Conservation (phyloP, 441 rosid species). For the Jatropha multifida region DNA sequence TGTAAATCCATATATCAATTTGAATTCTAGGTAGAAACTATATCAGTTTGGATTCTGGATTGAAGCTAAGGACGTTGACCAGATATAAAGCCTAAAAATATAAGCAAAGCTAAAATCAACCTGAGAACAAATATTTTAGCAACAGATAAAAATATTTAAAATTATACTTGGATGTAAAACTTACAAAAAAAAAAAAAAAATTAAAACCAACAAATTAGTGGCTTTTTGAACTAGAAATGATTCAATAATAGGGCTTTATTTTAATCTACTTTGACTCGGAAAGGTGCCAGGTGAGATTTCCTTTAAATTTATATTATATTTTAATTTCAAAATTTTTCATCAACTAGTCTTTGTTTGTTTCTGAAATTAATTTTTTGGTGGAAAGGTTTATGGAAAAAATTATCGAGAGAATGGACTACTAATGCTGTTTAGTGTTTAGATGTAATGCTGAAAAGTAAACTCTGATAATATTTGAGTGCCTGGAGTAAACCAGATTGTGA, state of each 20-base stretch:
- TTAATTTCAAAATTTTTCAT: neutral
- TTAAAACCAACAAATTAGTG: neutral
- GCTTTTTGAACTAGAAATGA: neutral
- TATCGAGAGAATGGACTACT: neutral
- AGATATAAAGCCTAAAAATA: neutral
- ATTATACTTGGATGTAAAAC: neutral
- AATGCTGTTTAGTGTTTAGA: neutral
- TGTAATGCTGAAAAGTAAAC: neutral
- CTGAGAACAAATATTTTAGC: neutral
- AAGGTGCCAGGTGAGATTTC: neutral
- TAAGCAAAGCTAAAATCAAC: neutral
- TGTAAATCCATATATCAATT: neutral
- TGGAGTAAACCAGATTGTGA: neutral
- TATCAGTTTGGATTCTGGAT: neutral
- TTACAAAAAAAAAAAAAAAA: neutral
- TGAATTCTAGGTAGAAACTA: neutral
- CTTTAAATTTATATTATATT: neutral
- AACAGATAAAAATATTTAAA: neutral
- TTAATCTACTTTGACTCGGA: neutral
- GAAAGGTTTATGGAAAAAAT: neutral
- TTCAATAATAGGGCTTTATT: neutral
- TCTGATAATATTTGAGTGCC: neutral
- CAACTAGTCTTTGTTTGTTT: neutral
- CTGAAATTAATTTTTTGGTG: neutral
- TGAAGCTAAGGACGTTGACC: neutral